Base-by-base conservation (phyloP, 2,329 filamentous ascomycete genomes). In the Pleoardoris graminearum region DNA sequence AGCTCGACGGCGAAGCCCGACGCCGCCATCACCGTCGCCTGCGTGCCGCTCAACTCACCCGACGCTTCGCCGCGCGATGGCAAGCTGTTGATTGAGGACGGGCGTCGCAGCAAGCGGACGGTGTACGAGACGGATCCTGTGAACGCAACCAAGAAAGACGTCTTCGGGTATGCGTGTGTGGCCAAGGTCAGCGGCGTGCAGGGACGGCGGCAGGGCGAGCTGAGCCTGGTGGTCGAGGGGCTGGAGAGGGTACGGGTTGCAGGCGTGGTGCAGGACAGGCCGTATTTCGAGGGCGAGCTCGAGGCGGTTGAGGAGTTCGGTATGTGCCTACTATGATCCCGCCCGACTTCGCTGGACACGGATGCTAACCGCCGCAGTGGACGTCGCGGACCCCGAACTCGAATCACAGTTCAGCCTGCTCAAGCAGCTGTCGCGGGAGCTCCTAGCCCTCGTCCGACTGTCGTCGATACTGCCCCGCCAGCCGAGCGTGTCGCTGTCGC, bases 161-260 rank as follows among this genome's bases (percentile, higher is more conserved):
- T 99, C 1, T 97, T 89, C 75, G 82, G 82, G 45, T 93, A 88
- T 74, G 94, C 91, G 42, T 91, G 91, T 4, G 82, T 91, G 22
- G 79, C 77, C 12, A 75, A 76, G 60, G 76, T 81, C 30, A 77
- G 73, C 12, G 79, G 78, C 14, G 77, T 80, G 39, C 77, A 80
- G 57, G 78, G 78, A 2, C 63, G 76, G 50, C 62, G 75, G 39
- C 71, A 75, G 45, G 77, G 77, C 27, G 78, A 97, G 68, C 87
- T 96, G 66, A 87, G 86, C 51, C 75, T 99, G 47, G 81, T 96
- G 4, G 91, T 99, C 1, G 91, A 97, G 72, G 94, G 94, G 14
- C 80, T 90, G 16, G 82, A 87, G 58, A 83, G 94, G 35, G 86
- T 97, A 58, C 83, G 84, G 57, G 76, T 97, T 30, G 87, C 91